Conservation (phyloP, 129 eudicot species). For the Saposhnikovia divaricata region DNA sequence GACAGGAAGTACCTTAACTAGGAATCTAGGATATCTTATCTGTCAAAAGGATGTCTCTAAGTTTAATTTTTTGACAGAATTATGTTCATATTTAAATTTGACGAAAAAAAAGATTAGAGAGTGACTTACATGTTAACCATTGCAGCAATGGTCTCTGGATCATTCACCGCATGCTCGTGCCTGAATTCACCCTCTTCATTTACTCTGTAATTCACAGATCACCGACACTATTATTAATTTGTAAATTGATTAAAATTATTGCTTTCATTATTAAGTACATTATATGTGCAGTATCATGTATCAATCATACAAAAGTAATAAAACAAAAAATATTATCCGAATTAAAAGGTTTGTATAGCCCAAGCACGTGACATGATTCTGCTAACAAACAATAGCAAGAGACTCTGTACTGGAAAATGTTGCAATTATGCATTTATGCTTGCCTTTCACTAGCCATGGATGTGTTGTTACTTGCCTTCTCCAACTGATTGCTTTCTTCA, state of each 20-base stretch:
- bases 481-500: constrained; percentile 34
- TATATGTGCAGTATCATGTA: not conserved
- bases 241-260: not conserved
- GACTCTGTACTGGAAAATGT: not conserved
- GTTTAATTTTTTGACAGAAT: too few species aligned
- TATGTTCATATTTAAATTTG: too few species aligned
- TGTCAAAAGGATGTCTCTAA: too few species aligned
- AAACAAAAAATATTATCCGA: not conserved
- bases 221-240: constrained; percentile 1
- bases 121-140: constrained; percentile 59
- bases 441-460: constrained; percentile 53
- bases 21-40: too few species aligned
- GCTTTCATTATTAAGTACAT: not conserved
- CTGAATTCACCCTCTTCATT: constrained; percentile 30
- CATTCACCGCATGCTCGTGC: constrained; percentile 52
- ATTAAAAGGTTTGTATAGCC: not conserved
- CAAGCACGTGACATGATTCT: not conserved
- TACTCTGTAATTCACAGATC: constrained; percentile 25
- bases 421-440: not conserved
- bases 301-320: not conserved
- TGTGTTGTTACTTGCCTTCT: constrained; percentile 48
- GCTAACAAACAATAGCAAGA: not conserved
- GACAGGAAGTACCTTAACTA: too few species aligned
- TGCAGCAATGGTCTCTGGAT: constrained; percentile 57
- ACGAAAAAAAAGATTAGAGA: not conserved